phyloP scores from a whole-genome alignment of 2,329 filamentous ascomycete genomes.

The Colletotrichum neosansevieriae region DNA sequence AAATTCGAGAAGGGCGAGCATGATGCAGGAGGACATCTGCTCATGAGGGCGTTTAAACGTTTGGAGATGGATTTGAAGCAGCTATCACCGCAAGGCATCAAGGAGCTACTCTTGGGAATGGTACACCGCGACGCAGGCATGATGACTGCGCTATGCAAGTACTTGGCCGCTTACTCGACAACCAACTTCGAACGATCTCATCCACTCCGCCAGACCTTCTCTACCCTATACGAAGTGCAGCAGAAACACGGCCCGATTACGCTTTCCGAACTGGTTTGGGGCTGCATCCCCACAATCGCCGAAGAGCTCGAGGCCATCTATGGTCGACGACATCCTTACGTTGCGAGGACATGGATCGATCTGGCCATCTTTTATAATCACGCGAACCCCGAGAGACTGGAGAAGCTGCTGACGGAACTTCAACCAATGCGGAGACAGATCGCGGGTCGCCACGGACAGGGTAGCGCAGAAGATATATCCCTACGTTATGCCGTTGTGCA shows the following conservation, averaged over 20 bases:
- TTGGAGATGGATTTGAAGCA: slow-evolving; percentile 57
- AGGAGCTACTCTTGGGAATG: slow-evolving; percentile 58
- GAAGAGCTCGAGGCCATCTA: slow-evolving; percentile 60
- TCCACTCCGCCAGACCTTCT: slow-evolving; percentile 57
- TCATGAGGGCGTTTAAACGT: slow-evolving; percentile 58
- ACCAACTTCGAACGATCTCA: slow-evolving; percentile 58
- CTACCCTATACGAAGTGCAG: slow-evolving; percentile 58
- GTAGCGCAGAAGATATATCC: slow-evolving; percentile 52
- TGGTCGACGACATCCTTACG: slow-evolving; percentile 57
- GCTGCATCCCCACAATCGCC: slow-evolving; percentile 55
- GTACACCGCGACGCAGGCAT: slow-evolving; percentile 57
- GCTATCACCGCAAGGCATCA: slow-evolving; percentile 57
- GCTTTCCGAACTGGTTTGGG: slow-evolving; percentile 58
- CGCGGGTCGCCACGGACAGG: slow-evolving; percentile 50
- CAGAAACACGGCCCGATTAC: slow-evolving; percentile 58
- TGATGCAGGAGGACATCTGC: slow-evolving; percentile 54
- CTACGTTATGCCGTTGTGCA: slow-evolving; percentile 57
- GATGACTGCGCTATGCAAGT: slow-evolving; percentile 61
- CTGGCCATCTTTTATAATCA: slow-evolving; percentile 56
- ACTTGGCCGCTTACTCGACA: slow-evolving; percentile 57
- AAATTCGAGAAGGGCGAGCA: slow-evolving; percentile 55
- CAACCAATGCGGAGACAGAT: slow-evolving; percentile 51
- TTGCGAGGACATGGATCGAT: slow-evolving; percentile 57
- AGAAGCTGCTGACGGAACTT: slow-evolving; percentile 54
- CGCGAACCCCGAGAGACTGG: slow-evolving; percentile 50